These are phyloP conservation scores for Lipomyces chichibuensis DNA, from an alignment of 805 yeast species.

Conservation along the genomic window DNA sequence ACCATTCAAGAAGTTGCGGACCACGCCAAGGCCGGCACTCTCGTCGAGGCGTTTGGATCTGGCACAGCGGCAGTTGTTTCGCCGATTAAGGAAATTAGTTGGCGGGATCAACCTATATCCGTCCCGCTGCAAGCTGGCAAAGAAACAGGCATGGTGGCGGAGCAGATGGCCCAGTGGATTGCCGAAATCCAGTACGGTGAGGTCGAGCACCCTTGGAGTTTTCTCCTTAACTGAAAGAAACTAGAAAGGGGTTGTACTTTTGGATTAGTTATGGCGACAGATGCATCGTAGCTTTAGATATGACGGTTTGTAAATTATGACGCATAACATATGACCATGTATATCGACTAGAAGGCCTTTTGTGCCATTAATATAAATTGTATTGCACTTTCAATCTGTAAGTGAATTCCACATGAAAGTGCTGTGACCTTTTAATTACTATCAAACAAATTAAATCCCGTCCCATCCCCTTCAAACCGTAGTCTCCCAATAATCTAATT, in stretches of 20 bases:
- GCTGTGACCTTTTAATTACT: background rate
- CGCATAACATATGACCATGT: conserved; percentile 5
- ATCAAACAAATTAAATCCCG: background rate
- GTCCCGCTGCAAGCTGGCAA: conserved; percentile 84
- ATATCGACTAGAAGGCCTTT: background rate
- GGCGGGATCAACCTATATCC: conserved; percentile 67
- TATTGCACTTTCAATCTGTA: background rate
- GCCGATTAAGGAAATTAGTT: conserved; percentile 87
- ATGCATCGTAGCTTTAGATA: background rate
- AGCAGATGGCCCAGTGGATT: conserved; percentile 81
- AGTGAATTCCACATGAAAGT: background rate
- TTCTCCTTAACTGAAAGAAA: conserved; percentile 13
- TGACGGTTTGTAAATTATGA: background rate
- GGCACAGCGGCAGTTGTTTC: conserved; percentile 98
- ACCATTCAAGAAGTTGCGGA: conserved; percentile 80
- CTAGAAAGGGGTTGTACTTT: conserved; percentile 44
- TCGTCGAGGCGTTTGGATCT: conserved; percentile 93
- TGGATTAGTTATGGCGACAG: conserved; percentile 65
- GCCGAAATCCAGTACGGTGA: conserved; percentile 88
- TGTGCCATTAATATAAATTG: background rate
- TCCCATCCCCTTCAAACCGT: background rate
- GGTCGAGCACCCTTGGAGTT: conserved; percentile 53
- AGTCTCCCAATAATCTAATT: background rate
- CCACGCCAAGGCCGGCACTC: conserved; percentile 74
- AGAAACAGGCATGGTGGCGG: conserved; percentile 78